Evolutionary conservation across 2,329 filamentous ascomycete species (phyloP).

Genomic region (Penicillium sp.): DNA sequence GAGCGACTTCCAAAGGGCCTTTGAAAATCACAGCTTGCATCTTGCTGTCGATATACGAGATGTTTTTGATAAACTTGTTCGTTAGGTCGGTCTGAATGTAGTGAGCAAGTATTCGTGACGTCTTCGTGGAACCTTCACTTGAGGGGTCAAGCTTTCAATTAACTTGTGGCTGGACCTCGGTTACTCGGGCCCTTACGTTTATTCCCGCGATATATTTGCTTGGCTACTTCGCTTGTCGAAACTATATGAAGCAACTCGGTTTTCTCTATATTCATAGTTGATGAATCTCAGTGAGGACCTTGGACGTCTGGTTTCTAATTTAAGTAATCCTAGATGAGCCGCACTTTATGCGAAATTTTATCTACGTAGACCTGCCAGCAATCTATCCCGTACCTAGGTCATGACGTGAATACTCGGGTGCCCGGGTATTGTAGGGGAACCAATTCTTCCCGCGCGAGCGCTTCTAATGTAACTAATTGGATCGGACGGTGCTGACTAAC

Average conservation of each 20-base stretch:
- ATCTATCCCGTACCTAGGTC: no score
- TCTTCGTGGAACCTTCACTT: neutral
- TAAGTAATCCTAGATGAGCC: no score
- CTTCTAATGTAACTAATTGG: no score
- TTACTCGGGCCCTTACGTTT: neutral
- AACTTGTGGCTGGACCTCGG: neutral
- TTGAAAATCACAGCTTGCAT: constrained; percentile 91
- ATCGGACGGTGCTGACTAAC: no score
- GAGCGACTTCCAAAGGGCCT: constrained; percentile 64
- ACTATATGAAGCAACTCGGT: neutral
- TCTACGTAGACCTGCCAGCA: no score
- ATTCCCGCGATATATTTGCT: neutral
- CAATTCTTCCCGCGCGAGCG: no score
- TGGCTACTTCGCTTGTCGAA: neutral
- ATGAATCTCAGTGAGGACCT: neutral
- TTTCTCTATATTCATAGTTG: neutral
- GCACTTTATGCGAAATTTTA: no score
- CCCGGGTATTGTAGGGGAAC: no score
- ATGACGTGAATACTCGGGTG: no score
- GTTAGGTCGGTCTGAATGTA: neutral
- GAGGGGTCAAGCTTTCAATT: neutral
- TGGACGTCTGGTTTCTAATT: no score
- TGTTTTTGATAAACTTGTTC: neutral
- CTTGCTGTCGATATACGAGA: neutral
- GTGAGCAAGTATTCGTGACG: neutral